These are phyloP conservation scores for Coemansia nantahalensis DNA, from an alignment of 192 early-diverging fungal species.

Conservation along the genomic window DNA sequence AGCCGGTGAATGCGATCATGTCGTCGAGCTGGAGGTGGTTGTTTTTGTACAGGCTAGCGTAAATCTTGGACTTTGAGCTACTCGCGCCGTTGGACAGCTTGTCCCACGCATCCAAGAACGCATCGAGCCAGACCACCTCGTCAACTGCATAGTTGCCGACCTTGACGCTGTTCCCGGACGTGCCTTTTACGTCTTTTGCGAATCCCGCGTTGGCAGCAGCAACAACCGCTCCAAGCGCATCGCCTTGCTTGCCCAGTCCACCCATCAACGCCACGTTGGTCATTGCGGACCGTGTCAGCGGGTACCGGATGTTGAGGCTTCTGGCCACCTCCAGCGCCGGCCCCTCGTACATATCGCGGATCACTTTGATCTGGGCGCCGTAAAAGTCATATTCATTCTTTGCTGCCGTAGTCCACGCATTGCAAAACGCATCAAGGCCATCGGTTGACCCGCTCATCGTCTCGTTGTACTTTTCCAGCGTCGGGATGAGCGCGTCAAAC, in stretches of 20 bases:
- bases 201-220: background rate
- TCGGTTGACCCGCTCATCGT: background rate
- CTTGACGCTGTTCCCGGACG: background rate
- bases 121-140: background rate
- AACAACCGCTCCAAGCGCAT: background rate
- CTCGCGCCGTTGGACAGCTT: too few relatives aligned
- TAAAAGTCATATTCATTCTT: background rate
- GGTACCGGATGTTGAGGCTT: background rate
- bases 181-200: background rate
- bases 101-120: background rate
- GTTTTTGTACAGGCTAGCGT: too few relatives aligned
- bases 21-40: too few relatives aligned
- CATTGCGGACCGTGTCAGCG: background rate
- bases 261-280: background rate
- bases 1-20: too few relatives aligned
- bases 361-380: background rate
- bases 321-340: background rate
- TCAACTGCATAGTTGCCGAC: background rate
- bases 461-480: background rate
- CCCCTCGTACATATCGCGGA: background rate
- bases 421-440: constrained; percentile 2
- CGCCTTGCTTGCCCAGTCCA: background rate
- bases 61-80: too few relatives aligned
- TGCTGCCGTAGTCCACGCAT: constrained; percentile 2
- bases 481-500: background rate